These are phyloP conservation scores for Globomyces sp. DNA, from an alignment of 371 early-diverging fungal genomes.

Conservation along the genomic window DNA sequence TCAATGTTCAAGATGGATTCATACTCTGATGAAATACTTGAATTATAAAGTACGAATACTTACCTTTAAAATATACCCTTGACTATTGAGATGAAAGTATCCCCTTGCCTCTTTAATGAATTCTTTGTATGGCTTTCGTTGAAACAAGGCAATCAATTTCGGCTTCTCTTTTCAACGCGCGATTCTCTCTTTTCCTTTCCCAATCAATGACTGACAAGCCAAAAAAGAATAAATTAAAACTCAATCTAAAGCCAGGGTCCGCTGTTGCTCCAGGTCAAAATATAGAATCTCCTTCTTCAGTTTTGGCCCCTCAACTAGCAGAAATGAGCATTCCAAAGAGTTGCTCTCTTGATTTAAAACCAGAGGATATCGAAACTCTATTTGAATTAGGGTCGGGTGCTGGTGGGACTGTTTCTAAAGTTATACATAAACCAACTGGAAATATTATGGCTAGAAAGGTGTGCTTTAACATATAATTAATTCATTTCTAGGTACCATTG, in stretches of 20 bases:
- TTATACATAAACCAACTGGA: conserved; percentile 70
- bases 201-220: background rate
- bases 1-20: too few relatives aligned
- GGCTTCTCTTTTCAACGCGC: too few relatives aligned
- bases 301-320: conserved; percentile 24
- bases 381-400: conserved; percentile 91
- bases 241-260: conserved; percentile 16
- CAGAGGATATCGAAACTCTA: conserved; percentile 77
- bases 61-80: too few relatives aligned
- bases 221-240: background rate
- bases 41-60: too few relatives aligned
- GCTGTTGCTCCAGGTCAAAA: conserved; percentile 18
- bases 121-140: too few relatives aligned
- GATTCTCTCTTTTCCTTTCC: background rate
- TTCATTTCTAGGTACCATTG: background rate
- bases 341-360: conserved; percentile 28
- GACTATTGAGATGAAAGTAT: too few relatives aligned
- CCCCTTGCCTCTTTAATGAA: too few relatives aligned
- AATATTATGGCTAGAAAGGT: conserved; percentile 94
- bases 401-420: conserved; percentile 90
- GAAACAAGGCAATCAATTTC: too few relatives aligned
- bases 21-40: too few relatives aligned
- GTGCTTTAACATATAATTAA: background rate
- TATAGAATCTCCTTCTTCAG: conserved; percentile 28
- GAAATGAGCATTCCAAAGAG: conserved; percentile 25